Evolutionary conservation across 78 protist genomes (phyloP).

Genomic region (Polysphondylium violaceum): DNA sequence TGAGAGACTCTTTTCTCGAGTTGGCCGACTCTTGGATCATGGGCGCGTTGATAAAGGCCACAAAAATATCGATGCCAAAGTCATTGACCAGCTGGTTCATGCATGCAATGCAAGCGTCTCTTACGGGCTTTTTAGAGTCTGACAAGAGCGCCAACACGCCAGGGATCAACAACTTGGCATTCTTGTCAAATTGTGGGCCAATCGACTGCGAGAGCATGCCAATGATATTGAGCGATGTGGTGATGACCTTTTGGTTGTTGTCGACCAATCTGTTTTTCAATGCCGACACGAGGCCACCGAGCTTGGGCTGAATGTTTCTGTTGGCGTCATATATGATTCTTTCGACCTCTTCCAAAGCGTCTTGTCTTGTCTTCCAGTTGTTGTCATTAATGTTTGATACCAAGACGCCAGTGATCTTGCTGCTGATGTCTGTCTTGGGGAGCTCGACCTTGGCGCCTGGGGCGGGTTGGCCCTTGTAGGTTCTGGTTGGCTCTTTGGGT

Average conservation of each 20-base stretch:
- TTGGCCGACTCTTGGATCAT: conserved; percentile 25
- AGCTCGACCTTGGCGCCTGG: conserved; percentile 15
- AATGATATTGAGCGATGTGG: conserved; percentile 51
- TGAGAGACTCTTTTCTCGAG: conserved; percentile 32
- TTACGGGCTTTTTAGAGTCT: conserved; percentile 47
- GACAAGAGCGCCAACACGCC: conserved; percentile 15
- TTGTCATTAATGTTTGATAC: conserved; percentile 17
- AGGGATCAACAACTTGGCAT: conserved; percentile 22
- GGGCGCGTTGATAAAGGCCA: conserved; percentile 9
- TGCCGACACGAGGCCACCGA: conserved; percentile 24
- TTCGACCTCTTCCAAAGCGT: conserved; percentile 66
- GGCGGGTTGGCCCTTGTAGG: neutral
- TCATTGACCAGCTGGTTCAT: conserved; percentile 19
- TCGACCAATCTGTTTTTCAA: conserved; percentile 44
- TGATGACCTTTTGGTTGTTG: conserved; percentile 57
- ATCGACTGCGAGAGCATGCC: conserved; percentile 2
- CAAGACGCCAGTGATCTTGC: conserved; percentile 7
- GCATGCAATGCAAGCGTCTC: conserved; percentile 32
- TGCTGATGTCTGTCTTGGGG: conserved; percentile 62
- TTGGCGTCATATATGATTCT: conserved; percentile 62
- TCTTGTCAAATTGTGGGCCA: conserved; percentile 68
- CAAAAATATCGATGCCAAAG: conserved; percentile 49
- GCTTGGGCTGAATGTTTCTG: conserved; percentile 61
- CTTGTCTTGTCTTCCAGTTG: conserved; percentile 74
- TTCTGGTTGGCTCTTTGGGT: conserved; percentile 12